Base-by-base conservation (phyloP, 139 green algal species). In the Asterochloris erici region DNA sequence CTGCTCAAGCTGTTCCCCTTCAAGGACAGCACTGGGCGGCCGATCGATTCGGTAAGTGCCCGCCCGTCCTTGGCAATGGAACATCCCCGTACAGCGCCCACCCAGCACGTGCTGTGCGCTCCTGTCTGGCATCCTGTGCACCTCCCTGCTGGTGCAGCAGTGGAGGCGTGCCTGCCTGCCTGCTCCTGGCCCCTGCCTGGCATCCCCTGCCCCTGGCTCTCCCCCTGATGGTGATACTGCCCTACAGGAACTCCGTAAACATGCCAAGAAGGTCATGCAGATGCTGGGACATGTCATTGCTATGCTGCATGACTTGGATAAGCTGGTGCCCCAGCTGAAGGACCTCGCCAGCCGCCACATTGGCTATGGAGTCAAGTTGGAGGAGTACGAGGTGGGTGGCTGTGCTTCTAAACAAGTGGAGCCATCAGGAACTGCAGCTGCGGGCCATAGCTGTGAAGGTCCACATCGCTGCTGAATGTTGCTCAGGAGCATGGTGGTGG, bases 1-100 rank as follows among this genome's bases (percentile, higher is more conserved):
- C 79, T 84, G 23, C 80, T 83, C 16, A 27, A 74, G 23, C 68
- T 87, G 1, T 87, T 87, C 84, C 80, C 74, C 15, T 87, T 87
- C 80, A 87, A 87, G 71, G 38, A 54, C 38, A 54, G 38, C 38
- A 54, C 38, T 54, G 38, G 38, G 38, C 38, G 38, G 38, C 38
- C 38, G 6, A 6, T 54, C 38, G 38, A 54, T 54, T 54, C 38
- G 6, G 38, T 54, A 6, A 54, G 38, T 6, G 38, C 38, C 38
- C 6, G 38, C 38, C 2, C 38, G 4, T 54, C 38, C 38, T 54
- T 54, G 38, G 38, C 38, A 54, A 54, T 54, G 38, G 6, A n/a
- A n/a, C n/a, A n/a, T n/a, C n/a, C n/a, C n/a, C n/a, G n/a, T n/a
- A 54, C 38, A 10, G 38, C 6, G 38, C 38, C 6, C 38, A 54